Conservation (phyloP, 306 rosid genomes). For the Cucurbita maxima region DNA sequence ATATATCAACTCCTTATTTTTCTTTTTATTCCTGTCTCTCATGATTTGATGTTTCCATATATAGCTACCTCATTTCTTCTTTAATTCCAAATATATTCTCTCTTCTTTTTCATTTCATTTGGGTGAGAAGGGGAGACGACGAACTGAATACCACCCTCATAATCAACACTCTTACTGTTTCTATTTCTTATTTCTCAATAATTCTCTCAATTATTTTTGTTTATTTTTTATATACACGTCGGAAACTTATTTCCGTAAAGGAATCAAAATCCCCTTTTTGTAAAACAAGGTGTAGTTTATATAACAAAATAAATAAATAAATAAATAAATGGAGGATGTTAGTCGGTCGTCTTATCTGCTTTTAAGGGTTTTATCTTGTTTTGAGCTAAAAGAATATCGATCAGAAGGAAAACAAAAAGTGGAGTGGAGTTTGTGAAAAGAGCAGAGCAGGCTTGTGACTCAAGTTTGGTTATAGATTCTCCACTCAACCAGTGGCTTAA, state of each 20-base stretch:
- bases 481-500: background rate
- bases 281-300: background rate
- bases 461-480: conserved; percentile 1
- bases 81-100: background rate
- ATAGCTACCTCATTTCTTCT: background rate
- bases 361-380: background rate
- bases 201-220: background rate
- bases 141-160: too few relatives aligned
- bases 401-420: background rate
- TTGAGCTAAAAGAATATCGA: background rate
- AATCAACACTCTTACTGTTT: background rate
- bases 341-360: background rate
- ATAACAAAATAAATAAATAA: background rate
- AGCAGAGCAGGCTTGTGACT: background rate
- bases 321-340: background rate
- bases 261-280: background rate
- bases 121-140: too few relatives aligned
- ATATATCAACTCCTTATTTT: background rate
- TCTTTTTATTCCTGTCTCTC: background rate
- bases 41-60: conserved; percentile 6
- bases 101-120: background rate
- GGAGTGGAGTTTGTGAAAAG: background rate
- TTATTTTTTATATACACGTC: background rate
- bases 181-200: background rate
- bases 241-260: background rate